phyloP scores from a whole-genome alignment of 2,329 filamentous ascomycete genomes.

The Aspergillus thermomutatus region DNA sequence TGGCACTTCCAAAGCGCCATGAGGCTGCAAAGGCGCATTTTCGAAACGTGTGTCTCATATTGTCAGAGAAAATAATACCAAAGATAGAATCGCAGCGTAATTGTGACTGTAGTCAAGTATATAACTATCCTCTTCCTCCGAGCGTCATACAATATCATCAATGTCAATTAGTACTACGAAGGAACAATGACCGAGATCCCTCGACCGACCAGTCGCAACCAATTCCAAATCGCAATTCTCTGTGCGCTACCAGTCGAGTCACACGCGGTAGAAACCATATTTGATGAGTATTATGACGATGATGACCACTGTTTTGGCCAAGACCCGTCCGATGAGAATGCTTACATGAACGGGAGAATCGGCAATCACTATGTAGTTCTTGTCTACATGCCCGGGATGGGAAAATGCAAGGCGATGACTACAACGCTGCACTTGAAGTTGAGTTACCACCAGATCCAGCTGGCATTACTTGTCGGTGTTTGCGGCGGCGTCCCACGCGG shows the following conservation, averaged over 20 bases:
- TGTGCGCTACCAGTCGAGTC: constrained; percentile 12
- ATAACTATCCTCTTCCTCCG: too few species aligned
- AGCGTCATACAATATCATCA: too few species aligned
- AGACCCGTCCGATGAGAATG: constrained; percentile 2
- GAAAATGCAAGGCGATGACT: constrained; percentile 9
- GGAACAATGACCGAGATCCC: neutral
- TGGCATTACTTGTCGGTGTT: constrained; percentile 18
- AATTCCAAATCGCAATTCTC: constrained; percentile 15
- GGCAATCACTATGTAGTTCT: constrained; percentile 20
- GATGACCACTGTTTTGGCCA: constrained; percentile 3
- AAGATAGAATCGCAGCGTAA: too few species aligned
- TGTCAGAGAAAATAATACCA: too few species aligned
- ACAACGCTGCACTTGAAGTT: constrained; percentile 1
- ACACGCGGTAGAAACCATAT: constrained; percentile 11
- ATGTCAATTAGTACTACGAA: too few species aligned
- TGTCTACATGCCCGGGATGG: constrained; percentile 15
- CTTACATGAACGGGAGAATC: constrained; percentile 17
- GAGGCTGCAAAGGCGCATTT: too few species aligned
- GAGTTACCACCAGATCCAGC: constrained; percentile 8
- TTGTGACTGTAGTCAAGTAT: too few species aligned
- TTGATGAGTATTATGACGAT: constrained; percentile 11
- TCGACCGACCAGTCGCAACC: neutral
- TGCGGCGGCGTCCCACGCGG: constrained; percentile 16
- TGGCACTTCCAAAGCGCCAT: too few species aligned
- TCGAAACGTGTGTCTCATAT: too few species aligned